These are phyloP conservation scores for Lentinus tigrinus DNA, from an alignment of 768 basidiomycete genomes.

Conservation along the genomic window DNA sequence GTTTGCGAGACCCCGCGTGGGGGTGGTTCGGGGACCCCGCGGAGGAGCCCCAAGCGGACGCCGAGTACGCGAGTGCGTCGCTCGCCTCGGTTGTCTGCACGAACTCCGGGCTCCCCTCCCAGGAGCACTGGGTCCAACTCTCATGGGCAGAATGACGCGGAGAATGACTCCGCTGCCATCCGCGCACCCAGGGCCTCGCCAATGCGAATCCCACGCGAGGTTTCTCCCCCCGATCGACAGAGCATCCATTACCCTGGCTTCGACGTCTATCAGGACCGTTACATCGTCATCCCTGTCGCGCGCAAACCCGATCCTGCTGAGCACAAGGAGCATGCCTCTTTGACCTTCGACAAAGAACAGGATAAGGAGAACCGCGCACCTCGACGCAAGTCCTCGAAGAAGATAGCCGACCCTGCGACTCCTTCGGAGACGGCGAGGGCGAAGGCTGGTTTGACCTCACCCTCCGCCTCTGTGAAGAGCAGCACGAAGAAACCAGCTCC, in stretches of 20 bases:
- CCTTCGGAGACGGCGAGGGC: slow-evolving; percentile 12
- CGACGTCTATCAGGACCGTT: slow-evolving; percentile 48
- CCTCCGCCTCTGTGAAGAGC: not conserved
- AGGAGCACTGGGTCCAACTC: not conserved
- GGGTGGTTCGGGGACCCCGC: slow-evolving; percentile 4
- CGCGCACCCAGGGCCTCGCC: not conserved
- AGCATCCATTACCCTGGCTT: slow-evolving; percentile 73
- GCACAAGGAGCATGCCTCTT: slow-evolving; percentile 14
- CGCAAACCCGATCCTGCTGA: not conserved
- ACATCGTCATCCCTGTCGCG: slow-evolving; percentile 13
- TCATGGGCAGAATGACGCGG: not conserved
- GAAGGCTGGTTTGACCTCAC: slow-evolving; percentile 15
- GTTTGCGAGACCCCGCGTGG: not conserved
- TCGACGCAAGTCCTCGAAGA: slow-evolving; percentile 45
- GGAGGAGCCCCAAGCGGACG: slow-evolving; percentile 8
- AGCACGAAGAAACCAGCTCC: not conserved
- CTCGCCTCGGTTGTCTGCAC: slow-evolving; percentile 8
- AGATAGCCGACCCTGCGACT: slow-evolving; percentile 9
- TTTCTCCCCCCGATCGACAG: slow-evolving; percentile 47
- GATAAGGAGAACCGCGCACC: slow-evolving; percentile 61
- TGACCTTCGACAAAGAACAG: slow-evolving; percentile 33
- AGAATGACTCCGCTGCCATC: not conserved
- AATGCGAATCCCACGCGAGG: slow-evolving; percentile 29
- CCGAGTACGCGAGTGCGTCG: slow-evolving; percentile 1
- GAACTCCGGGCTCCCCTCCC: not conserved